Evolutionary conservation across 306 rosid genomes (phyloP), one percentile per base, ranked within the genome.

Genomic region (Cucurbita pepo): DNA sequence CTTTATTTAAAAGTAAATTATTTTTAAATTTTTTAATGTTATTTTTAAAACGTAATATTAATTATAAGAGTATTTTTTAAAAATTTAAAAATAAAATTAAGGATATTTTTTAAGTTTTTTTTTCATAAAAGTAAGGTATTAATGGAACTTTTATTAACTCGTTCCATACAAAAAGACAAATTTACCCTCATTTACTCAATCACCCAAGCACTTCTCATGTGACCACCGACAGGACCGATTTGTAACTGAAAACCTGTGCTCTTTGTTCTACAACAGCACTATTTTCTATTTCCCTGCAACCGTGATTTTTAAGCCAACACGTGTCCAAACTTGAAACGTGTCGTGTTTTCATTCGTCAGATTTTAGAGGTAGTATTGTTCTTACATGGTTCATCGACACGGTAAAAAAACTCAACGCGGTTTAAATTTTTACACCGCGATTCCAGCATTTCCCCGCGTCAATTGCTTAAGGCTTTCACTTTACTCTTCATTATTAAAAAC

Each of bases 211-310:
- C 56, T 3, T 58, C 34, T 58, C 73, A 69, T 69, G 73, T 69
- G 58, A 48, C 5, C 73, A 69, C 73, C 58, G 73, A 69, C 73
- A 50, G 45, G 45, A 69, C 73, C 73, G 57, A 34, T 69, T 9
- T 48, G 58, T 25, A 69, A 57, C 73, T 69, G 25, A 9, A 9
- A 69, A 6, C 44, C 73, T 57, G 57, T 30, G 58, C 50, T 48
- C 22, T 30, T 48, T 69, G 45, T 57, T 14, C 45, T 69, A 50
- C 56, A 3, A 7, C 58, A 44, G 0, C 25, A 48, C 9, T 25
- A 0, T 30, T 1, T 8, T 0, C 7, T 9, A 4, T 7, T 4
- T 30, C 8, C 21, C 1, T 45, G 13, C 10, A 69, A 7, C 57
- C 73, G 57, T 15, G 0, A 1, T 2, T 3, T 0, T 13, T 3